Base-by-base conservation (phyloP, 2,329 filamentous ascomycete species). In the Xylaria sp. region DNA sequence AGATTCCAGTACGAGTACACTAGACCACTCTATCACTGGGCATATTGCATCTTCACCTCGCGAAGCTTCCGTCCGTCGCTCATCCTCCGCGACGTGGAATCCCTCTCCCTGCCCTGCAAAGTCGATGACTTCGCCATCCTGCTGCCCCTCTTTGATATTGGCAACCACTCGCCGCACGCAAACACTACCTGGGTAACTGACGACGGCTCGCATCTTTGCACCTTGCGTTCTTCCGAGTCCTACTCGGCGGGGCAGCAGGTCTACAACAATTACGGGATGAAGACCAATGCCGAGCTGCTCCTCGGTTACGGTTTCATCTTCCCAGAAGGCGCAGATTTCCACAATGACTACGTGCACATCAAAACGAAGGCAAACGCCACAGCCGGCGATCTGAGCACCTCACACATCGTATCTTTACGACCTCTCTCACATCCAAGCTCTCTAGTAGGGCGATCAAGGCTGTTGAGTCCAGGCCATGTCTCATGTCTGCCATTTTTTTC, bases 261-360 rank as follows among this genome's bases (percentile, higher is more conserved):
- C 1, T 75, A 71, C 63, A 75, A 75, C 54, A 92, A 91, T 73
- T 93, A 93, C 71, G 90, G 90, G 31, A 74, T 79, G 71, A 91
- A 92, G 75, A 91, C 89, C 6, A 93, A 92, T 70, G 89, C 88
- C 61, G 89, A 92, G 76, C 78, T 90, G 23, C 79, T 90, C 1
- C 77, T 89, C 1, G 87, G 83, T 0, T 90, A 90, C 70, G 86
- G 87, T 2, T 89, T 89, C 71, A 79, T 84, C 65, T 71, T 89
- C 0, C 80, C 82, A 1, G 76, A 80, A 56, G 79, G 78, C 0
- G 73, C 76, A 0, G 73, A 70, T 4, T 75, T 87, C 59, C 85
- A 88, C 71, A 87, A 87, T 67, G 85, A 87, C 72, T 87, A 87
- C 69, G 74, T 84, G 0, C 85, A 88, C 70, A 76, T 87, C 9